Conservation (phyloP, 495 filamentous ascomycete species). For the Penicillium taxi region DNA sequence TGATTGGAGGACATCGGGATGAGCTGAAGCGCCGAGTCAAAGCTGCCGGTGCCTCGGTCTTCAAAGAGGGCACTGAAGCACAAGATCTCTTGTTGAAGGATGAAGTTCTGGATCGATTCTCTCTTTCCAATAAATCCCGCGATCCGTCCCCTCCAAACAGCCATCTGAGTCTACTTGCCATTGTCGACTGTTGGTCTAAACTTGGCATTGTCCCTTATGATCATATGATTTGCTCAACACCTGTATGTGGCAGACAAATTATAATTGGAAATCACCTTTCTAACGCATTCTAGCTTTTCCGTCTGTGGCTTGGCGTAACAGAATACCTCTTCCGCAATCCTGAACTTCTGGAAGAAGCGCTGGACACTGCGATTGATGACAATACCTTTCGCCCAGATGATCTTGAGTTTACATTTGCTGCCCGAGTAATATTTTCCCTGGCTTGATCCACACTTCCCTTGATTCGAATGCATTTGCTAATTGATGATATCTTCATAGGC, state of each 20-base stretch:
- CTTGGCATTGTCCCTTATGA: constrained; percentile 92
- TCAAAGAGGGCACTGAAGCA: constrained; percentile 49
- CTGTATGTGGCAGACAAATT: constrained; percentile 41
- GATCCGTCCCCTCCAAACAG: constrained; percentile 73
- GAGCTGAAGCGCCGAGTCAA: constrained; percentile 78
- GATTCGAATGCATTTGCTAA: too few species aligned
- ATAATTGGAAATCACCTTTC: neutral
- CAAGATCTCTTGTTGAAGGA: constrained; percentile 67
- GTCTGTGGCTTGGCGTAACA: constrained; percentile 93
- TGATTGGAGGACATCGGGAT: constrained; percentile 72
- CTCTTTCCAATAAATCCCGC: constrained; percentile 54
- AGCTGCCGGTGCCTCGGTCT: constrained; percentile 71
- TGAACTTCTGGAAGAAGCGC: constrained; percentile 72
- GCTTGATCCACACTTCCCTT: too few species aligned
- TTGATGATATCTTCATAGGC: constrained; percentile 42
- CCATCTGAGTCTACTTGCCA: constrained; percentile 88
- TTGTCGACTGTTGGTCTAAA: constrained; percentile 97
- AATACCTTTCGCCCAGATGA: constrained; percentile 84
- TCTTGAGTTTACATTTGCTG: constrained; percentile 94
- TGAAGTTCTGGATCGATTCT: constrained; percentile 81
- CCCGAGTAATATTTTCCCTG: constrained; percentile 59
- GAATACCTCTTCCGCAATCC: constrained; percentile 90
- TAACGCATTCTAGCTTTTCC: constrained; percentile 59
- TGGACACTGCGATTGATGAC: constrained; percentile 80
- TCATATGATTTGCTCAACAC: constrained; percentile 98